These are phyloP conservation scores for Volvariella volvacea DNA, from an alignment of 1,284 basidiomycete genomes.

Conservation along the genomic window DNA sequence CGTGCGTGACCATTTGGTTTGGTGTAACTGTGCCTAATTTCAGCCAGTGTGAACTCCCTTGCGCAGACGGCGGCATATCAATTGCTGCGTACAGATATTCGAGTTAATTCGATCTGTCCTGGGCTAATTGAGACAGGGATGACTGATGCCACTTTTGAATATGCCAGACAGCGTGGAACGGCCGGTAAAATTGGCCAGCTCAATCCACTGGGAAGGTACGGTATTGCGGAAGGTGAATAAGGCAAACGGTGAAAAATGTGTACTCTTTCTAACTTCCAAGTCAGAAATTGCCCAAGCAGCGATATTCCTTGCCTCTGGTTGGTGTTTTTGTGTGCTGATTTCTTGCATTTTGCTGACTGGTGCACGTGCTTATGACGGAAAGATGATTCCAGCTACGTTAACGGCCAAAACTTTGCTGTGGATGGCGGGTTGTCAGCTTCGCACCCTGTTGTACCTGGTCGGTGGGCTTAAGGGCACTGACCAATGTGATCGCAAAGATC, in stretches of 20 bases:
- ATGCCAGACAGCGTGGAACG: constrained; percentile 69
- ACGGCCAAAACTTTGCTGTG: constrained; percentile 83
- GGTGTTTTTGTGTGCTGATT: constrained; percentile 14
- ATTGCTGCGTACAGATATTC: constrained; percentile 75
- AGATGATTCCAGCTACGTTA: constrained; percentile 92
- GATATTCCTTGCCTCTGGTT: constrained; percentile 84
- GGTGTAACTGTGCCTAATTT: not conserved
- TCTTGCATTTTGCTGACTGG: constrained; percentile 5
- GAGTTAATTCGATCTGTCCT: constrained; percentile 88
- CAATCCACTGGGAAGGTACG: constrained; percentile 80
- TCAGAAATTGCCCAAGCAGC: constrained; percentile 80
- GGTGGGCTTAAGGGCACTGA: constrained; percentile 42
- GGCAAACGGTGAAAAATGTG: not conserved
- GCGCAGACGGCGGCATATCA: constrained; percentile 80
- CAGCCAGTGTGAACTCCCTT: constrained; percentile 71
- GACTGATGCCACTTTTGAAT: constrained; percentile 71
- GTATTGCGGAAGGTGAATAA: constrained; percentile 62
- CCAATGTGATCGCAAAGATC: too few relatives aligned
- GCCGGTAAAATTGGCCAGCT: constrained; percentile 77
- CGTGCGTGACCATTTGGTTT: constrained; percentile 41
- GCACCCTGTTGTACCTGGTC: constrained; percentile 66
- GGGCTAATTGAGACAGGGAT: constrained; percentile 90
- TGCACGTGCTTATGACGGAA: constrained; percentile 7
- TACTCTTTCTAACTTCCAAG: not conserved
- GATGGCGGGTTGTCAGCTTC: constrained; percentile 82